Evolutionary conservation across 75 land plant species (phyloP).

Genomic region (Pinus albicaulis): DNA sequence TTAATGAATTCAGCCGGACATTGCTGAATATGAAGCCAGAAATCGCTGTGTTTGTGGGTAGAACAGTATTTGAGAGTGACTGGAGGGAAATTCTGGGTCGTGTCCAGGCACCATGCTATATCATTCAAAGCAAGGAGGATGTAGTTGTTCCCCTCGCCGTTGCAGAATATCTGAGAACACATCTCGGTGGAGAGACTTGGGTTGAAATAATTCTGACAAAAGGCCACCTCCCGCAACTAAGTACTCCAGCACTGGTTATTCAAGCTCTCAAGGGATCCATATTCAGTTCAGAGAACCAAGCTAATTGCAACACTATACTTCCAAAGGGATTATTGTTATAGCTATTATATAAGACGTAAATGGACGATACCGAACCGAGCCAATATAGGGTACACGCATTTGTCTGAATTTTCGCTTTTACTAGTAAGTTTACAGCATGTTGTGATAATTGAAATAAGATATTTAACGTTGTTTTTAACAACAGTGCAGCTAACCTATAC

Average conservation of each 20-base stretch:
- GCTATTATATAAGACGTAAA: no score
- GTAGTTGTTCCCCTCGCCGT: slow-evolving; percentile 60
- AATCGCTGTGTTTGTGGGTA: slow-evolving; percentile 53
- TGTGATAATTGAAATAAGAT: no score
- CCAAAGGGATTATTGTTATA: no score
- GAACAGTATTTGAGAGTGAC: slow-evolving; percentile 65
- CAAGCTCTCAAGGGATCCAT: slow-evolving; percentile 15
- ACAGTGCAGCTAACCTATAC: no score
- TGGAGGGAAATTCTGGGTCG: slow-evolving; percentile 44
- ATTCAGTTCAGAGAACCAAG: no score
- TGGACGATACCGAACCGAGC: no score
- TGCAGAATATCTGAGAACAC: slow-evolving; percentile 41
- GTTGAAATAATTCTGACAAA: slow-evolving; percentile 46
- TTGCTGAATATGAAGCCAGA: slow-evolving; percentile 80
- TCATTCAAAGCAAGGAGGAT: slow-evolving; percentile 58
- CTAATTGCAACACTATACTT: no score
- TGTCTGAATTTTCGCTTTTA: no score
- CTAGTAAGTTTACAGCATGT: no score
- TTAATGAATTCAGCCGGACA: slow-evolving; percentile 65
- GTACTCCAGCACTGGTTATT: slow-evolving; percentile 43
- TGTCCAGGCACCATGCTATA: slow-evolving; percentile 53
- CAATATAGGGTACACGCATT: no score
- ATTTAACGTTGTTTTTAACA: no score
- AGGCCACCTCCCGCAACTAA: slow-evolving; percentile 79
- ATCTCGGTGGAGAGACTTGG: slow-evolving; percentile 49